Conservation (phyloP, 73 alveolate genomes). For the Uronychia setigera region DNA sequence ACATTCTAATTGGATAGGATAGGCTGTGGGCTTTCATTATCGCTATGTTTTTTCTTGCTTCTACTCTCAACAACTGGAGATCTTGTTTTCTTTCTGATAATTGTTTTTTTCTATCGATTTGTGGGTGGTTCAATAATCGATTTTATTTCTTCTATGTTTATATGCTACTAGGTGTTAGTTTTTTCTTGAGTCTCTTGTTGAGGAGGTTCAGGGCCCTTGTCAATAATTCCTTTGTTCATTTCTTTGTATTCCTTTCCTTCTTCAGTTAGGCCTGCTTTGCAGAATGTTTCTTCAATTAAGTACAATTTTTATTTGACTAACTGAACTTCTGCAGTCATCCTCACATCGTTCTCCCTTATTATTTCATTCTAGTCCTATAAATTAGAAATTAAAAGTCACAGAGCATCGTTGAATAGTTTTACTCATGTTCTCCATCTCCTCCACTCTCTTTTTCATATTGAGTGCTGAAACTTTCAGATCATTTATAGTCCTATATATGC, state of each 20-base stretch:
- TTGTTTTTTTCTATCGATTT: neutral
- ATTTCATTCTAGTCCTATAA: too few relatives aligned
- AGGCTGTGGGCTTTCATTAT: neutral
- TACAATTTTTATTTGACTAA: neutral
- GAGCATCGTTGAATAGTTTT: too few relatives aligned
- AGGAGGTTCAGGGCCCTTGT: neutral
- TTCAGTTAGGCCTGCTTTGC: neutral
- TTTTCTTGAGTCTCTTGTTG: neutral
- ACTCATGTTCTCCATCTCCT: too few relatives aligned
- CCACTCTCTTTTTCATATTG: too few relatives aligned
- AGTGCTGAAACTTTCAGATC: too few relatives aligned
- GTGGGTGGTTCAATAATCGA: too few relatives aligned
- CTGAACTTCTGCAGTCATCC: neutral
- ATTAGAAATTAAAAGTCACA: too few relatives aligned
- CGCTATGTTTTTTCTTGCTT: neutral
- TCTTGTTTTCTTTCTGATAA: neutral
- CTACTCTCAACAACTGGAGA: neutral
- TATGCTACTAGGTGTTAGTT: neutral
- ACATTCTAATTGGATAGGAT: too few relatives aligned
- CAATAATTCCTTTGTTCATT: neutral
- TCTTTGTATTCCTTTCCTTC: neutral
- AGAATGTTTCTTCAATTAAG: neutral
- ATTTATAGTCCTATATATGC: too few relatives aligned
- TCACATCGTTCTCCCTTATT: neutral
- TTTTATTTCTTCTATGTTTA: neutral